Evolutionary conservation across 768 basidiomycete species (phyloP), one percentile per base, ranked within the genome.

Genomic region (Bullera alba): DNA sequence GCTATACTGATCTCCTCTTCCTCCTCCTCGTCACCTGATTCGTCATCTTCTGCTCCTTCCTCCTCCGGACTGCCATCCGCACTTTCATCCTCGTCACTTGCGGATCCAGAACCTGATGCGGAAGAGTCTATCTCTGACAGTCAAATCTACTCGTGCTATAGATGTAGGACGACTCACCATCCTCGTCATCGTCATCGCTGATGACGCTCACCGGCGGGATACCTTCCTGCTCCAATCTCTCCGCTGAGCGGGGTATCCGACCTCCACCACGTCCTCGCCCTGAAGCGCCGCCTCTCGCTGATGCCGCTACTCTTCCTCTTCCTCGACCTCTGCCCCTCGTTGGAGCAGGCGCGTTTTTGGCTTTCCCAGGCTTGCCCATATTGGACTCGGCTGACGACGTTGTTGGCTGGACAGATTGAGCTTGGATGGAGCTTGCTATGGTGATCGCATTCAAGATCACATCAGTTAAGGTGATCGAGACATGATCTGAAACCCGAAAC

Each of bases 291-390:
- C 34, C 27, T n/a, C 47, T 12, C 6, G 27, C 12, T 29, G 48
- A 2, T 47, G 38, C 15, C 23, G 43, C n/a, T n/a, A n/a, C 51
- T 39, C 63, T 21, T 42, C 51, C 58, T 28, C 54, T 42, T 4
- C 58, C 60, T 49, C 64, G 15, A 12, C 59, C 61, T 48, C 63
- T 15, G 8, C 57, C 46, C 4, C 59, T 35, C n/a, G 59, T 42
- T 38, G 60, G 41, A 32, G 54, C 16, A 19, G 60, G 47, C 3
- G 48, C 50, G 30, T 65, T 65, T 44, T 61, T 59, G 30, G 56
- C 63, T 38, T 68, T 68, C 5, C 36, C 49, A 38, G 66, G 63
- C 48, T 68, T 68, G n/a, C 66, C 66, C 66, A 68, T 68, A 29
- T 27, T n/a, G n/a, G n/a, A n/a, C n/a, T n/a, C n/a, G n/a, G n/a